A percentile compares a stretch with the other conserved stretches of the same genome.
Evolutionary conservation across 1,284 basidiomycete species (phyloP).

Genomic region (Ustilago vetiveriae): DNA sequence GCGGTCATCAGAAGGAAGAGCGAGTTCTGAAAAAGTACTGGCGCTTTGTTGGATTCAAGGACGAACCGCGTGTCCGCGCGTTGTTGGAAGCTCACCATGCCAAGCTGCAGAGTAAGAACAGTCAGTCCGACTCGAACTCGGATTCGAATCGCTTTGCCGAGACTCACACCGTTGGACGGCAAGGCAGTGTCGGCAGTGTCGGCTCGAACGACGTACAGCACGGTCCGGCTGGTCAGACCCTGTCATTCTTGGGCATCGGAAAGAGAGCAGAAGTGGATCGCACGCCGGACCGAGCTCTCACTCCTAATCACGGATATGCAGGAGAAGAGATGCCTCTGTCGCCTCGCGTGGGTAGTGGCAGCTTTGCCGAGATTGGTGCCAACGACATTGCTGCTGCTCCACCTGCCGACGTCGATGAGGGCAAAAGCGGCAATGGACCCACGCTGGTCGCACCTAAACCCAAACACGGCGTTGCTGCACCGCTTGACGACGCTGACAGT

Average conservation of each 20-base stretch:
- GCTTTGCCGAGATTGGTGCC: conserved; percentile 25
- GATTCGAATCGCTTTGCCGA: background rate
- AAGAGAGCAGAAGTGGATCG: conserved; percentile 29
- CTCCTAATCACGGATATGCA: conserved; percentile 38
- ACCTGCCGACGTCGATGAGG: conserved; percentile 25
- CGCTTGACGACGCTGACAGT: conserved; percentile 25
- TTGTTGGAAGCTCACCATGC: conserved; percentile 56
- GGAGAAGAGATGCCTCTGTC: conserved; percentile 28
- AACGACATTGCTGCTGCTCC: conserved; percentile 41
- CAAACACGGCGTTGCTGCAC: conserved; percentile 31
- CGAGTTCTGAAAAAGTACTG: conserved; percentile 66
- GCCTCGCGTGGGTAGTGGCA: conserved; percentile 30
- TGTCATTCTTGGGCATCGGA: conserved; percentile 45
- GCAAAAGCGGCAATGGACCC: conserved; percentile 1
- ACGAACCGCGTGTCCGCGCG: conserved; percentile 57
- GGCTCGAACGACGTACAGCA: conserved; percentile 51
- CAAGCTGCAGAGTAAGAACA: conserved; percentile 21
- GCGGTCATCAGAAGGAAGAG: conserved; percentile 52
- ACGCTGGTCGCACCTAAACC: conserved; percentile 32
- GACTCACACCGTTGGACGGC: conserved; percentile 18
- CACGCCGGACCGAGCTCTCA: conserved; percentile 42
- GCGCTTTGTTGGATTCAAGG: conserved; percentile 68
- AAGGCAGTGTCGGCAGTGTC: conserved; percentile 35
- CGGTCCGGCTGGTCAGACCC: conserved; percentile 41
- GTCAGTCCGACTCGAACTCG: conserved; percentile 2